Base-by-base conservation (phyloP, 2,329 filamentous ascomycete genomes). In the Monosporascus sp. region DNA sequence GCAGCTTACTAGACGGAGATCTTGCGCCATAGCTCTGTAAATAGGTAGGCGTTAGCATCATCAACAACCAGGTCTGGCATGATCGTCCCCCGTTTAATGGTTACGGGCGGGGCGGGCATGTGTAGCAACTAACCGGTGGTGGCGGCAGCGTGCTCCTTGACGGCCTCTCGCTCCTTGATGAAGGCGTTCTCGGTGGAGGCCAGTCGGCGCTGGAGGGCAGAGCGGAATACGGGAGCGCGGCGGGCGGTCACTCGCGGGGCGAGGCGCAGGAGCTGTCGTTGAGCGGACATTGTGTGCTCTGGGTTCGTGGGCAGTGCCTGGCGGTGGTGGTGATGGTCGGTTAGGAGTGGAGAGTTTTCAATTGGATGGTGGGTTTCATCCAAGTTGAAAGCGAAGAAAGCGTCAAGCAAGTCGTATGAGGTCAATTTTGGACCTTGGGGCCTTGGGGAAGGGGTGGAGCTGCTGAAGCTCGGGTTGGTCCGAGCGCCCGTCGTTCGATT, bases 21-120 rank as follows among this genome's bases (percentile, higher is more conserved):
- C 82, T 95, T 97, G 75, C 84, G 86, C 94, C 94, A 99, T 67
- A 96, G 84, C 67, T 90, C 93, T 96, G 69, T 55, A 51, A 59
- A 55, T 53, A 54, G 59, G 62, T 63, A 14, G 47, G 49, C 17
- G 68, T 76, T 62, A 77, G 71, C 41, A 31, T 41, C 45, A 35
- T 14, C 31, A 14, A 14, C 14, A 9, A 35, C 31, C 31, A 35
- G 4, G 31, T 35, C 31, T 5, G 31, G 11, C 31, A 35, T 14
- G 31, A 35, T 31, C 9, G 27, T 1, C 27, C 27, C 27, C 27
- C 3, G 9, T 9, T 14, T 31, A 31, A 31, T 14, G 9, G 11
- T 31, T 31, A 31, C 8, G 8, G 7, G 25, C 27, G 27, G 9
- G 9, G 27, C 2, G 27, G 27, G 8, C 9, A 11, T 31, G 9